Evolutionary conservation across 1,284 basidiomycete species (phyloP), one percentile per base, ranked within the genome.

Genomic region (Cutaneotrichosporon cyanovorans): DNA sequence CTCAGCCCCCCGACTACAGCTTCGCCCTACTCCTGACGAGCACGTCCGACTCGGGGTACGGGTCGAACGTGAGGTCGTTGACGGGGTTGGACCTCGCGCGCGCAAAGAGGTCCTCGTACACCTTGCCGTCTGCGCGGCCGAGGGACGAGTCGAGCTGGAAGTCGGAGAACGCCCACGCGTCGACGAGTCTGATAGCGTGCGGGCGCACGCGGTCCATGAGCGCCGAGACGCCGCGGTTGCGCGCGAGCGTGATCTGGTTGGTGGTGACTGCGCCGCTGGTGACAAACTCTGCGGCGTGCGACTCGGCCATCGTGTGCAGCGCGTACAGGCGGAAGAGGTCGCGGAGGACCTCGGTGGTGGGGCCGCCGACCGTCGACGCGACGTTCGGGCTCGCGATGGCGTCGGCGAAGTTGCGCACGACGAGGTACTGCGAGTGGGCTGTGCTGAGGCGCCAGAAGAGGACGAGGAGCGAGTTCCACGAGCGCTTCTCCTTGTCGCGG

Each of bases 61-160:
- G 52, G 52, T 54, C 48, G 19, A 54, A 50, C 11, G 37, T 42
- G 42, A 54, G 52, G 33, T 44, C 28, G 48, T 54, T 54, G 52
- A 54, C 52, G n/a, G 52, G 52, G 45, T 54, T 54, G 39, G 32
- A 16, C 36, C 46, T 35, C 11, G 52, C 52, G 31, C 40, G 73
- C 48, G 72, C 65, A 57, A 75, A 76, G 59, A 76, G 75, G 42
- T 69, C 68, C 46, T 73, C 69, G 65, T 75, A 74, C 39, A 74
- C 66, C 36, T 72, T 65, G 25, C 74, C 75, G 54, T 74, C 73
- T 58, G 71, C 72, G 42, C 69, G 63, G 20, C 75, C 78, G 25
- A 79, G 72, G 16, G 77, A 77, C 36, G 75, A 76, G 66, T 78
- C 78, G 68, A 78, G 70, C 46, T 77, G 71, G 65, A 77, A 76